Evolutionary conservation across 2,329 filamentous ascomycete genomes (phyloP).

Genomic region (Helminthosporium solani): DNA sequence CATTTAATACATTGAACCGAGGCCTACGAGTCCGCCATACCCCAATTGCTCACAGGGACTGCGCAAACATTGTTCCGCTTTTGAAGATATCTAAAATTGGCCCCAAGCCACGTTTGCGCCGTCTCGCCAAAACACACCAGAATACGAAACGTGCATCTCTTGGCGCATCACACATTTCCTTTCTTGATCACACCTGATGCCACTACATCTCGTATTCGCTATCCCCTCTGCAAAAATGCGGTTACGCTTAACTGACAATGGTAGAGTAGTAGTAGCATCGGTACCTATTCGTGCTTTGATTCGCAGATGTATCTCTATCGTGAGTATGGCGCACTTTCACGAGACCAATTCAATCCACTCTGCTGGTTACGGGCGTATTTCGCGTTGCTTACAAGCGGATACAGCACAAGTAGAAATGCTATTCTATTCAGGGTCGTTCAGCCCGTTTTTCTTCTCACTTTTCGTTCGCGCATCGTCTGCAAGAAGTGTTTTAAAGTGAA

Average conservation of each 20-base stretch:
- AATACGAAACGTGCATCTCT: slow-evolving; percentile 15
- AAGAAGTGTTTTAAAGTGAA: slow-evolving; percentile 3
- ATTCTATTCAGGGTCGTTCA: background rate
- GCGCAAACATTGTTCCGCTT: background rate
- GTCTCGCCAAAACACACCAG: slow-evolving; percentile 10
- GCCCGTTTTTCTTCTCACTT: background rate
- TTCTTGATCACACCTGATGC: slow-evolving; percentile 16
- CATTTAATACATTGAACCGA: too few species aligned
- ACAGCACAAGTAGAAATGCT: background rate
- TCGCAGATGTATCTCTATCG: slow-evolving; percentile 7
- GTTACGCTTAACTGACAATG: slow-evolving; percentile 4
- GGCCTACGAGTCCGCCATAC: too few species aligned
- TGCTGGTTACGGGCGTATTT: background rate
- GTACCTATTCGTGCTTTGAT: slow-evolving; percentile 9
- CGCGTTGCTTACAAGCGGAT: background rate
- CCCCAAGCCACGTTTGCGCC: slow-evolving; percentile 9
- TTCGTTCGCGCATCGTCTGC: background rate
- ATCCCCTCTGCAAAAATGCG: slow-evolving; percentile 15
- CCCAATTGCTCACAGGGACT: too few species aligned
- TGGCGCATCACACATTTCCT: slow-evolving; percentile 20
- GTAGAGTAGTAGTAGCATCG: slow-evolving; percentile 13
- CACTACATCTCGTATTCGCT: slow-evolving; percentile 21
- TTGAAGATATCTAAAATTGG: slow-evolving; percentile 5
- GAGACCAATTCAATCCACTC: background rate
- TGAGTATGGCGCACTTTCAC: background rate